Percentiles rank a stretch among this genome's conserved stretches.
These are phyloP conservation scores for Phytophthora kernoviae DNA, from an alignment of 352 stramenopile species.

Conservation along the genomic window DNA sequence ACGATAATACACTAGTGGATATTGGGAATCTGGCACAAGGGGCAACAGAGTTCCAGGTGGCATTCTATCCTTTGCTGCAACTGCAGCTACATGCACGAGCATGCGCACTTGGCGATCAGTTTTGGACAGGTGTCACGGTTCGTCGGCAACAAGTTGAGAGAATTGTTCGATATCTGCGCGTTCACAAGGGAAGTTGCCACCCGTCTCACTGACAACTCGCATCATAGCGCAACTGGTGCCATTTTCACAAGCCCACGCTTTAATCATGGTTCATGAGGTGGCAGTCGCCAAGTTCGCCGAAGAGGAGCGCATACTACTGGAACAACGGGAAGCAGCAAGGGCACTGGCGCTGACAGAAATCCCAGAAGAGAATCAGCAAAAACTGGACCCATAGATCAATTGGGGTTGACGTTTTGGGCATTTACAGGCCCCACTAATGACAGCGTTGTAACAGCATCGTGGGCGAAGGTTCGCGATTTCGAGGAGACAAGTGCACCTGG, in stretches of 20 bases:
- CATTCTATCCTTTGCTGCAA: conserved; percentile 72
- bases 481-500: conserved; percentile 48
- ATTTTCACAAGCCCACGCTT: conserved; percentile 39
- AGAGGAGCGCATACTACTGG: conserved; percentile 37
- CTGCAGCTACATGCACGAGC: conserved; percentile 63
- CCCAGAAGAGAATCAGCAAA: conserved; percentile 10
- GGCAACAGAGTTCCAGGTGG: conserved; percentile 57
- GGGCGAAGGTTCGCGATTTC: conserved; percentile 65
- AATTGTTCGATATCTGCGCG: conserved; percentile 66
- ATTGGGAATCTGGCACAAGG: conserved; percentile 59
- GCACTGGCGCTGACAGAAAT: conserved; percentile 4
- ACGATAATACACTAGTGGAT: conserved; percentile 52
- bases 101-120: conserved; percentile 51
- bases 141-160: conserved; percentile 51
- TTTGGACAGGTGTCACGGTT: conserved; percentile 46
- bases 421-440: too few species aligned
- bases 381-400: neutral
- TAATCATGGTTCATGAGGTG: conserved; percentile 22
- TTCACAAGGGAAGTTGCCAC: conserved; percentile 59
- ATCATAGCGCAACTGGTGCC: conserved; percentile 42
- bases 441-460: too few species aligned
- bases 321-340: conserved; percentile 20
- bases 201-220: conserved; percentile 36
- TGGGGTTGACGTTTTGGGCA: neutral
- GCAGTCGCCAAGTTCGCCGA: conserved; percentile 31